A percentile compares a stretch with the other conserved stretches of the same genome.
Conservation (phyloP, 345 rosid species). For the Viola odorata region DNA sequence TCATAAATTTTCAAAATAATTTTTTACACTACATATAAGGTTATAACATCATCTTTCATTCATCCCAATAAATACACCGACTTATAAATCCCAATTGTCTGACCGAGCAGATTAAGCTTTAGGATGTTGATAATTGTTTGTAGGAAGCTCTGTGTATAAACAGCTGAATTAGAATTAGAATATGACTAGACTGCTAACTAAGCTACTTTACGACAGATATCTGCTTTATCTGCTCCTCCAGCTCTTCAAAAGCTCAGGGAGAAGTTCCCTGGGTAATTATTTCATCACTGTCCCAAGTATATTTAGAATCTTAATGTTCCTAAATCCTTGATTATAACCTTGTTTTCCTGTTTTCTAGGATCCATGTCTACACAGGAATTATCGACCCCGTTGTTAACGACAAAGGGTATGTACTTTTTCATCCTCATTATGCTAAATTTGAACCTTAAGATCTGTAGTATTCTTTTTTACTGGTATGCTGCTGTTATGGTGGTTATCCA, state of each 20-base stretch:
- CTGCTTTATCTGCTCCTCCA: conserved; percentile 89
- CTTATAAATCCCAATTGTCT: neutral
- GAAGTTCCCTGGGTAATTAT: conserved; percentile 82
- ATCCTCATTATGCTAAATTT: neutral
- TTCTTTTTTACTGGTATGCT: neutral
- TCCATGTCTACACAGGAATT: conserved; percentile 87
- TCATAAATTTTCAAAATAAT: too few relatives aligned
- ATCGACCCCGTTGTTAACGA: conserved; percentile 81
- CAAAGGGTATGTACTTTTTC: conserved; percentile 50
- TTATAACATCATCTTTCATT: too few relatives aligned
- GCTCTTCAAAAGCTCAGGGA: conserved; percentile 90
- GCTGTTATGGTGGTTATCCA: too few relatives aligned
- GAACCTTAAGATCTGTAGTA: neutral
- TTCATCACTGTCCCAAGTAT: neutral
- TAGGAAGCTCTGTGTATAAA: neutral
- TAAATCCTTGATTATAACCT: conserved; percentile 7
- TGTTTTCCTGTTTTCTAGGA: conserved; percentile 41
- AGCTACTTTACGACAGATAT: conserved; percentile 48
- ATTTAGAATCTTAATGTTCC: neutral
- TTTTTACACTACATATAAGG: too few relatives aligned
- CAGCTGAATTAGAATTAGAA: neutral
- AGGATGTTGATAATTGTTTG: neutral
- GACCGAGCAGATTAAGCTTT: neutral
- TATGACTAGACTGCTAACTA: conserved; percentile 8
- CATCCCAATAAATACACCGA: too few relatives aligned